A percentile compares a stretch with the other conserved stretches of the same genome.
Conservation (phyloP, 2,329 filamentous ascomycete species). For the Aureobasidium sp. region DNA sequence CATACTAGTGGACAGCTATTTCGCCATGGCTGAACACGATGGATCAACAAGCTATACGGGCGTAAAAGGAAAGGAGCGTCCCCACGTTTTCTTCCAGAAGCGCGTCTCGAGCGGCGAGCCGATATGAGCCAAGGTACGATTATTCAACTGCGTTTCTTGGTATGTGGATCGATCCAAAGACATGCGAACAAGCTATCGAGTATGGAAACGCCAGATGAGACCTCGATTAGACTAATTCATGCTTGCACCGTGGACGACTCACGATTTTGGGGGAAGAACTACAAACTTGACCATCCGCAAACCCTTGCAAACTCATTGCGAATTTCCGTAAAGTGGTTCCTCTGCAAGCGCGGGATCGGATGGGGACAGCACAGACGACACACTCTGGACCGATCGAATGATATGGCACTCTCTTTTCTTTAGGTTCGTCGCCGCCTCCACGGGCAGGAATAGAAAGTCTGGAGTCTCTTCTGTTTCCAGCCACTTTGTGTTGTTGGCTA, state of each 20-base stretch:
- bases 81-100: constrained; percentile 1
- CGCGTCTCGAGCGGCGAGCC: background rate
- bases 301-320: background rate
- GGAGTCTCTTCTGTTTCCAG: background rate
- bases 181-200: background rate
- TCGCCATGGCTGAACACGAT: background rate
- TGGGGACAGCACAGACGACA: background rate
- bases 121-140: background rate
- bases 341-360: background rate
- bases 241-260: background rate
- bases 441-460: background rate
- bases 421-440: background rate
- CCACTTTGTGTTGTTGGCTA: background rate
- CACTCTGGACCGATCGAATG: background rate
- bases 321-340: background rate
- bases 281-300: background rate
- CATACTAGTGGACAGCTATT: background rate
- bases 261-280: too few relatives aligned
- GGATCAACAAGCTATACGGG: background rate
- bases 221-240: background rate
- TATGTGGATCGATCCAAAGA: background rate
- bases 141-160: background rate
- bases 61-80: background rate
- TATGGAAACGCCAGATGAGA: background rate
- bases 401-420: background rate